Conservation (phyloP, 2,329 filamentous ascomycete species). For the Botryotinia globosa region DNA sequence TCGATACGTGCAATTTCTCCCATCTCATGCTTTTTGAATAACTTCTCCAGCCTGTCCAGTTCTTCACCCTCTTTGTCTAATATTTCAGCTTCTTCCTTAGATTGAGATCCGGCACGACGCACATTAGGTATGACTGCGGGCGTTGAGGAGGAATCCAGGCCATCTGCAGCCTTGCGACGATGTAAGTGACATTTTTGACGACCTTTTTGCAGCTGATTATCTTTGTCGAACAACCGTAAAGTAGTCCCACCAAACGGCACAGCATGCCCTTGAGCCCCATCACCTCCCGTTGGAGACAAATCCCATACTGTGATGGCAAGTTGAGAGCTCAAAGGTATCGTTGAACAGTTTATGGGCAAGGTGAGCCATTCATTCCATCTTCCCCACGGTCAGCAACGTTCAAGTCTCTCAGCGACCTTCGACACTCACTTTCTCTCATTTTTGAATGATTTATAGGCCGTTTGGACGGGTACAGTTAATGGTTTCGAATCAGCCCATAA, state of each 20-base stretch:
- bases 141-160: constrained; percentile 74
- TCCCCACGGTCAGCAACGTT: constrained; percentile 27
- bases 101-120: constrained; percentile 50
- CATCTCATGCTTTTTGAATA: constrained; percentile 98
- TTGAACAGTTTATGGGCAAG: constrained; percentile 79
- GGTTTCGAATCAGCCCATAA: constrained; percentile 96
- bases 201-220: constrained; percentile 88
- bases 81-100: constrained; percentile 44
- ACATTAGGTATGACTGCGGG: constrained; percentile 63
- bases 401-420: neutral
- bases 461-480: constrained; percentile 86
- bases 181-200: constrained; percentile 88
- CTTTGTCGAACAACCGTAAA: constrained; percentile 83
- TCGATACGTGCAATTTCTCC: constrained; percentile 89
- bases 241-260: constrained; percentile 95
- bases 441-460: constrained; percentile 88
- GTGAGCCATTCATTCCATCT: constrained; percentile 97
- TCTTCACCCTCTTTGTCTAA: constrained; percentile 76
- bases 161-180: constrained; percentile 79
- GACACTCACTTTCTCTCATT: constrained; percentile 56
- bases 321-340: constrained; percentile 75
- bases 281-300: constrained; percentile 73
- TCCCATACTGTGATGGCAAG: constrained; percentile 96
- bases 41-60: constrained; percentile 79
- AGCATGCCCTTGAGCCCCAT: constrained; percentile 68